These are phyloP conservation scores for Microdochium paspali DNA, from an alignment of 2,329 filamentous ascomycete genomes.

Conservation along the genomic window DNA sequence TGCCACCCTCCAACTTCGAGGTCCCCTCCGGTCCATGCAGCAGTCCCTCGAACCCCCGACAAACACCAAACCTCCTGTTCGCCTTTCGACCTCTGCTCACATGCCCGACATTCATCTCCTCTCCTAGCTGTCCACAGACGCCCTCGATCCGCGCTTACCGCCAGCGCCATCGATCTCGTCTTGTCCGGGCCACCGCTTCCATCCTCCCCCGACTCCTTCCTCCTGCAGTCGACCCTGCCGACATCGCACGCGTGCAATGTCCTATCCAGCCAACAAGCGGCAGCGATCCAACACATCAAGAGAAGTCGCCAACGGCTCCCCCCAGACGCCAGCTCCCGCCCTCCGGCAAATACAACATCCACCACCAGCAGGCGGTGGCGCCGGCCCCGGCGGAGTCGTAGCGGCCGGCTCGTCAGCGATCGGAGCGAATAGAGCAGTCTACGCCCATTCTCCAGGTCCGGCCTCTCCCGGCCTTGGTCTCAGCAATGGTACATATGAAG, in stretches of 20 bases:
- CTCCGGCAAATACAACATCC: slow-evolving; percentile 15
- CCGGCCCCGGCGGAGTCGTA: slow-evolving; percentile 9
- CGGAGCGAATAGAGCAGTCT: not conserved
- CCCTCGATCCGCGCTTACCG: not conserved
- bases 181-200: not conserved
- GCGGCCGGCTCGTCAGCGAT: slow-evolving; percentile 9
- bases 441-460: not conserved
- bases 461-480: not conserved
- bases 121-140: not conserved
- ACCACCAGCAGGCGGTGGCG: slow-evolving; percentile 4
- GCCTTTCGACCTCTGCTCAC: not conserved
- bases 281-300: slow-evolving; percentile 22
- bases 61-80: not conserved
- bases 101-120: not conserved
- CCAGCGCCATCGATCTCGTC: not conserved
- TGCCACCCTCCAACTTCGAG: too few relatives aligned
- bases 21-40: too few relatives aligned
- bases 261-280: slow-evolving; percentile 21
- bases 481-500: not conserved
- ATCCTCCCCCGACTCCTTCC: not conserved
- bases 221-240: not conserved
- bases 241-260: slow-evolving; percentile 8
- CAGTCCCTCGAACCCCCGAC: not conserved
- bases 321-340: slow-evolving; percentile 20
- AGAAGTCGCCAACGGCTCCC: slow-evolving; percentile 19